phyloP scores from a whole-genome alignment of 768 basidiomycete genomes.

The Xerocomellus intermedius region DNA sequence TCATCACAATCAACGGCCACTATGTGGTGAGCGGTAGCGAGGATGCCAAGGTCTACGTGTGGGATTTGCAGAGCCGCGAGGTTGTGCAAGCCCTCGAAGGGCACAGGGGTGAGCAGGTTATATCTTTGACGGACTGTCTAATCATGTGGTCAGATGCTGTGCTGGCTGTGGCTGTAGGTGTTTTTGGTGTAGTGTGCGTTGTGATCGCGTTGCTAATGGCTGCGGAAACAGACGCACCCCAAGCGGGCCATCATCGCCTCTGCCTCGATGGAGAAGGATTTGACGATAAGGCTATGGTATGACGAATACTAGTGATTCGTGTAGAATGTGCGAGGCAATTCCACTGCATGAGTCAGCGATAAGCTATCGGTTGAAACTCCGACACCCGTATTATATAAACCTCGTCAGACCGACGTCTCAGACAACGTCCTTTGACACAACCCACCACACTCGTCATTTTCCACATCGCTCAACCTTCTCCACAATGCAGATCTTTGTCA shows the following conservation, averaged over 20 bases:
- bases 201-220: constrained; percentile 1
- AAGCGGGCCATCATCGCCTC: constrained; percentile 74
- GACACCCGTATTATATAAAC: constrained; percentile 14
- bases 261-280: constrained; percentile 86
- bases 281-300: constrained; percentile 80
- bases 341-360: constrained; percentile 13
- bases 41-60: constrained; percentile 83
- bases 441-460: background rate
- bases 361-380: constrained; percentile 21
- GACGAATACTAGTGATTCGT: constrained; percentile 34
- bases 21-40: constrained; percentile 89
- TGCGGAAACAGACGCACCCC: constrained; percentile 66
- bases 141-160: constrained; percentile 48
- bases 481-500: constrained; percentile 69
- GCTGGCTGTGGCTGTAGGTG: constrained; percentile 69
- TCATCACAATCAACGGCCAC: constrained; percentile 54
- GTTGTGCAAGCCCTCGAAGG: constrained; percentile 74
- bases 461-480: background rate
- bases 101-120: constrained; percentile 61
- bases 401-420: background rate
- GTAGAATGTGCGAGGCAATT: constrained; percentile 10
- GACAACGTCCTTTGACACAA: background rate
- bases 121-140: background rate
- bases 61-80: constrained; percentile 84
- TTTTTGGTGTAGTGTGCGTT: constrained; percentile 4